Evolutionary conservation across 495 filamentous ascomycete genomes (phyloP), one percentile per base, ranked within the genome.

Genomic region (Chaetomium tenue): DNA sequence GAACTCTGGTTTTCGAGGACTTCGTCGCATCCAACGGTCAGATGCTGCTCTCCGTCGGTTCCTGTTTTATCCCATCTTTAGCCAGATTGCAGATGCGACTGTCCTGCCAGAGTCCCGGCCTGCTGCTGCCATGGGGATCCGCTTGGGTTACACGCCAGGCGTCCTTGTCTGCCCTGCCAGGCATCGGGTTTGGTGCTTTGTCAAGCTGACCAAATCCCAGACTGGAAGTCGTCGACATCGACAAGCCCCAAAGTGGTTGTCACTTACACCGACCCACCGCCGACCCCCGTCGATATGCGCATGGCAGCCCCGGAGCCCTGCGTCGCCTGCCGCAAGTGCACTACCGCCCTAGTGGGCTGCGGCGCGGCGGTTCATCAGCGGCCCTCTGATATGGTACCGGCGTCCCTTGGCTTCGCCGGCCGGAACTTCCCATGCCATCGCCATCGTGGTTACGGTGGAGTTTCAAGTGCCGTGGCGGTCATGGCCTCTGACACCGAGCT

Each of bases 201-300:
- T 74, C 68, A 75, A 70, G 70, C 70, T 75, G 64, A 75, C 70
- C 39, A 68, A 72, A 63, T 58, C 71, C 70, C 61, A 68, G 55
- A 59, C 50, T n/a, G 71, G 67, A 67, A 72, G 47, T 58, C 65
- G 39, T 58, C 61, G 63, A 66, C 63, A 66, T 48, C 37, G 42
- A 18, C 22, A 20, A 50, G 51, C 51, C 70, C 72, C 70, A 60
- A 69, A 68, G 62, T 50, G 66, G 68, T 65, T 59, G 56, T 66
- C 62, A 54, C 58, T 56, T 63, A 50, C 28, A 53, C 33, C 11
- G 33, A 26, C 28, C 28, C 37, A 48, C n/a, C 53, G 30, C 58
- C 44, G 53, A 58, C 44, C 58, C n/a, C 39, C 22, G 46, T 50
- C n/a, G 57, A 60, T 15, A 39, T 59, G 63, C 64, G 63, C 62